phyloP scores from a whole-genome alignment of 2,329 filamentous ascomycete genomes.

The Pestalotiopsis sp. region DNA sequence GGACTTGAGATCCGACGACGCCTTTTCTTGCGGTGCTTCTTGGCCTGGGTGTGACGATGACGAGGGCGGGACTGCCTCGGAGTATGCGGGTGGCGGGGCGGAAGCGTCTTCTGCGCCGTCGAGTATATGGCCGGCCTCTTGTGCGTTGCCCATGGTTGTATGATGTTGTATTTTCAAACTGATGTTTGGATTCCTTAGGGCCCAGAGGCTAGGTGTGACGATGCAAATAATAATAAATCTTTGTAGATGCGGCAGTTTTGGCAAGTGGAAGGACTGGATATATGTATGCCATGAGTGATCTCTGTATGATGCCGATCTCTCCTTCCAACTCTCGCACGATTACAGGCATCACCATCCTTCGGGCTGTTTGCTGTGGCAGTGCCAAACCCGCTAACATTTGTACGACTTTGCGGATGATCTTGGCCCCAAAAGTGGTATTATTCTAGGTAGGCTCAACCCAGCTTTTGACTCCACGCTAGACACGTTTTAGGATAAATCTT shows the following conservation, averaged over 20 bases:
- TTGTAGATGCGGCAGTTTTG: background rate
- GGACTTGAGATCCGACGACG: background rate
- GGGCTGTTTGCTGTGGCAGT: background rate
- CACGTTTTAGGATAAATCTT: too few species aligned
- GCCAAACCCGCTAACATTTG: background rate
- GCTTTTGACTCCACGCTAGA: too few species aligned
- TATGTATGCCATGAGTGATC: background rate
- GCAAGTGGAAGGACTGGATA: background rate
- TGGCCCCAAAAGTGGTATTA: too few species aligned
- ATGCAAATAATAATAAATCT: background rate
- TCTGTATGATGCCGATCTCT: background rate
- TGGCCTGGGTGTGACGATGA: background rate
- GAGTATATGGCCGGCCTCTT: background rate
- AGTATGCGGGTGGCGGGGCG: constrained; percentile 9
- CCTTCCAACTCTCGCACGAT: background rate
- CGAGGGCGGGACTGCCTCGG: background rate
- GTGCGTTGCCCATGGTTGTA: background rate
- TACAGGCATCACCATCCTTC: background rate
- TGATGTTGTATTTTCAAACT: background rate
- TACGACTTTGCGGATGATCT: background rate
- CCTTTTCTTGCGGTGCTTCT: background rate
- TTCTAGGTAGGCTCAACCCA: too few species aligned
- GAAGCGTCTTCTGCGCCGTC: background rate
- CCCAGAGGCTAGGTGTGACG: background rate
- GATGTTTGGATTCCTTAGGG: background rate